These are phyloP conservation scores for Ophiostoma novo-ulmi DNA, from an alignment of 2,329 filamentous ascomycete species.

Conservation along the genomic window DNA sequence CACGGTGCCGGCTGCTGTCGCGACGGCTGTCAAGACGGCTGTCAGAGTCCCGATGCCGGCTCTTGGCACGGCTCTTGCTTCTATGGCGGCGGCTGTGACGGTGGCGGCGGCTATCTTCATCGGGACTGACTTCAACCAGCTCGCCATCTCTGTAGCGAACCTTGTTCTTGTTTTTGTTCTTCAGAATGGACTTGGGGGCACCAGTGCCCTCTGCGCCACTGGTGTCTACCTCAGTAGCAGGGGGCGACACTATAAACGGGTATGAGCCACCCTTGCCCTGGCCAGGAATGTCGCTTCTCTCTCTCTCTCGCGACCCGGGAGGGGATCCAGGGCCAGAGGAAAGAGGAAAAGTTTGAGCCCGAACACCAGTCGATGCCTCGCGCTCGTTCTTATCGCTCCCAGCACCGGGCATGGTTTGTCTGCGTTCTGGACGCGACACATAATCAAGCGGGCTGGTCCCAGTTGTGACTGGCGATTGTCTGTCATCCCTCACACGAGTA, in stretches of 20 bases:
- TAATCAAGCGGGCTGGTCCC: not conserved
- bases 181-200: constrained; percentile 54
- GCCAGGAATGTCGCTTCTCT: not conserved
- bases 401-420: constrained; percentile 22
- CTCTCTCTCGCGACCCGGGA: not conserved
- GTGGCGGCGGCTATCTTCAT: constrained; percentile 27
- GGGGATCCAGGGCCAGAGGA: not conserved
- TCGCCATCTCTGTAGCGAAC: constrained; percentile 49
- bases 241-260: constrained; percentile 38
- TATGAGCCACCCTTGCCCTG: constrained; percentile 31
- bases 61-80: not conserved
- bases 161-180: constrained; percentile 55
- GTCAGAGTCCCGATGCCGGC: constrained; percentile 31
- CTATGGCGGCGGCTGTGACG: not conserved
- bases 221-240: constrained; percentile 30
- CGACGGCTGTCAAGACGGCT: constrained; percentile 30
- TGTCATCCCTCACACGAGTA: not conserved
- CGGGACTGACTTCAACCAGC: constrained; percentile 40
- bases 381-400: constrained; percentile 18
- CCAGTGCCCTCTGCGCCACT: constrained; percentile 34
- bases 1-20: constrained; percentile 30
- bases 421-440: not conserved
- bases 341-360: constrained; percentile 21
- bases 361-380: not conserved
- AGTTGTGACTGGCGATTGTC: not conserved